A percentile compares a stretch with the other conserved stretches of the same genome.
Evolutionary conservation across 805 yeast genomes (phyloP).

Genomic region (Schizosaccharomyces cryophilus): DNA sequence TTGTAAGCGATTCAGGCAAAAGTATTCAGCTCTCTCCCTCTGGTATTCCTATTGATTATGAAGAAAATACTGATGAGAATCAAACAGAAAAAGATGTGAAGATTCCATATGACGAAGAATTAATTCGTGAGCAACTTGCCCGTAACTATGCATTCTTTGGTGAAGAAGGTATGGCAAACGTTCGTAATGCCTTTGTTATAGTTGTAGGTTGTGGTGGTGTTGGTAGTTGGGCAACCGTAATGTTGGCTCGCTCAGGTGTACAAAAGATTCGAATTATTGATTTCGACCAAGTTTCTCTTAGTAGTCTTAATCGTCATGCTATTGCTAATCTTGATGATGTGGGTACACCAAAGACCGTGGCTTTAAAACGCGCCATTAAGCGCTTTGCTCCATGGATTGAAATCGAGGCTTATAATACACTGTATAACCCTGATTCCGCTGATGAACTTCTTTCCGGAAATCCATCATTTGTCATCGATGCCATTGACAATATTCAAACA

Average conservation of each 20-base stretch:
- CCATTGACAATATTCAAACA: constrained; percentile 93
- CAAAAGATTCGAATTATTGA: constrained; percentile 59
- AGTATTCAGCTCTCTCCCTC: background rate
- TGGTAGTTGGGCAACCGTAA: constrained; percentile 86
- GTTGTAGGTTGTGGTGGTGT: constrained; percentile 95
- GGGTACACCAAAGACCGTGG: constrained; percentile 71
- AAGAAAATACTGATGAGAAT: background rate
- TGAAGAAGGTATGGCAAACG: constrained; percentile 51
- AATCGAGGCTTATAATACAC: constrained; percentile 49
- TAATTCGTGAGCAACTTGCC: constrained; percentile 77
- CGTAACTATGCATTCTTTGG: constrained; percentile 82
- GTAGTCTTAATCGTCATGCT: constrained; percentile 82
- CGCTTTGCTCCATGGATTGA: constrained; percentile 85
- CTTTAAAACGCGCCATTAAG: constrained; percentile 40
- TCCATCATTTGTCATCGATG: constrained; percentile 71
- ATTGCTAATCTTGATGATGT: constrained; percentile 82
- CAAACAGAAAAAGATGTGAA: background rate
- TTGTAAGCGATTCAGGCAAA: background rate
- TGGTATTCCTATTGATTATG: background rate
- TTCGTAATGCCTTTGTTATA: constrained; percentile 47
- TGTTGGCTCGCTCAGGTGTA: constrained; percentile 79
- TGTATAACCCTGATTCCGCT: constrained; percentile 48
- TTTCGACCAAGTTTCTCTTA: constrained; percentile 84
- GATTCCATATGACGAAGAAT: constrained; percentile 15
- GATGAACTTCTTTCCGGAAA: constrained; percentile 30